Conservation (phyloP, 2,329 filamentous ascomycete genomes). For the Alternaria sp. region DNA sequence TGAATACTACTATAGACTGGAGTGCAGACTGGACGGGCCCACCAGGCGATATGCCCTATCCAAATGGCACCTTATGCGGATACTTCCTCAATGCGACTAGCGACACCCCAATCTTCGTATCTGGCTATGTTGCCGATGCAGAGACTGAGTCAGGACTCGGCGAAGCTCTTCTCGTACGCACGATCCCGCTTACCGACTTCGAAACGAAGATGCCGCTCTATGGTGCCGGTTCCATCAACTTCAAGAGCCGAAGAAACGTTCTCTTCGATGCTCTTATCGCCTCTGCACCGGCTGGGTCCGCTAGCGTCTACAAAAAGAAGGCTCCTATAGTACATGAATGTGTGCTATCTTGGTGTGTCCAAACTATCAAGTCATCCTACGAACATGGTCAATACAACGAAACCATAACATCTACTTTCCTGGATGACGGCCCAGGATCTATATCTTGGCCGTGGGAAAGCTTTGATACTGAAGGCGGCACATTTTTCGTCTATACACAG, state of each 20-base stretch:
- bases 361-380: conserved; percentile 39
- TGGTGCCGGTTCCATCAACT: conserved; percentile 28
- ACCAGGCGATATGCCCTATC: background rate
- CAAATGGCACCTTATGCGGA: conserved; percentile 36
- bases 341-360: conserved; percentile 39
- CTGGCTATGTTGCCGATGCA: conserved; percentile 23
- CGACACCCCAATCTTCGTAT: conserved; percentile 23
- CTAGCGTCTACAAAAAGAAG: conserved; percentile 20
- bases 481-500: conserved; percentile 10
- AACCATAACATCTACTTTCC: conserved; percentile 1
- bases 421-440: conserved; percentile 16
- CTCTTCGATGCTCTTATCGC: conserved; percentile 31
- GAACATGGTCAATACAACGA: conserved; percentile 30
- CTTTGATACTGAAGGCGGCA: background rate
- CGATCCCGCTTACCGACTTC: conserved; percentile 19
- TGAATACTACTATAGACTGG: conserved; percentile 29
- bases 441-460: conserved; percentile 24
- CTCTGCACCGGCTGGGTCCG: background rate
- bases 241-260: conserved; percentile 30
- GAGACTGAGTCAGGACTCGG: background rate
- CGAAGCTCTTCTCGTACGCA: conserved; percentile 27
- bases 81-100: conserved; percentile 38
- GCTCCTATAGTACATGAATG: conserved; percentile 33
- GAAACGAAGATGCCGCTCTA: conserved; percentile 1
- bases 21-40: conserved; percentile 9